Base-by-base conservation (phyloP, 2,329 filamentous ascomycete genomes). In the Aureobasidium namibiae region DNA sequence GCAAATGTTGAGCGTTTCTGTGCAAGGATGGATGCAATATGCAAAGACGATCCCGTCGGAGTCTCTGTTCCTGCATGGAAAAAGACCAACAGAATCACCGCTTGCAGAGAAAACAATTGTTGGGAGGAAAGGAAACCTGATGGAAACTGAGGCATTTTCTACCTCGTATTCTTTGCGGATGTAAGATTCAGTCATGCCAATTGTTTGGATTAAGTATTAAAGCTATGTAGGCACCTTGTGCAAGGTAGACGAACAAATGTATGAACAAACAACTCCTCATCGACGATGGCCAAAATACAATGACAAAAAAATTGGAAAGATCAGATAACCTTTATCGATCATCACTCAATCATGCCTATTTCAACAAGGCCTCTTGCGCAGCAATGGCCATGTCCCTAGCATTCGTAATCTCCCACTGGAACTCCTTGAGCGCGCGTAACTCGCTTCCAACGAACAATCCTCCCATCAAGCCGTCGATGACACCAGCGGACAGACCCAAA, bases 361-460 rank as follows among this genome's bases (percentile, higher is more conserved):
- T 52, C 48, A 52, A 39, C 39, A 44, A 45, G 9, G 39, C 52
- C 18, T 44, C 18, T 18, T 56, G 52, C 6, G 54, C 54, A 13
- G 42, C 23, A 31, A 39, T 61, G 23, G 71, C 72, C 45, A 61
- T 63, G 29, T 64, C 61, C 62, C 71, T 85, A 13, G 87, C 86
- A 69, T 88, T 92, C 53, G 76, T 77, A 26, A 97, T 86, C 73
- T 99, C 94, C 88, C 90, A 96, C 70, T 94, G 85, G 74, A 97
- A 97, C 76, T 99, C 94, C 67, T 84, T 86, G 58, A 99, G 75
- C 4, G 88, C 86, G 61, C 90, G 81, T 61, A 96, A 74, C 75
- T 99, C 94, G 62, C 85, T 85, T 11, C 87, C 86, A 61, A 96
- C 87, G 71, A 99, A 99, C 50, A 97, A 73, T 0, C 94, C 81